Evolutionary conservation across 2,329 filamentous ascomycete species (phyloP), one percentile per base, ranked within the genome.

Genomic region (Aureobasidium sp.): DNA sequence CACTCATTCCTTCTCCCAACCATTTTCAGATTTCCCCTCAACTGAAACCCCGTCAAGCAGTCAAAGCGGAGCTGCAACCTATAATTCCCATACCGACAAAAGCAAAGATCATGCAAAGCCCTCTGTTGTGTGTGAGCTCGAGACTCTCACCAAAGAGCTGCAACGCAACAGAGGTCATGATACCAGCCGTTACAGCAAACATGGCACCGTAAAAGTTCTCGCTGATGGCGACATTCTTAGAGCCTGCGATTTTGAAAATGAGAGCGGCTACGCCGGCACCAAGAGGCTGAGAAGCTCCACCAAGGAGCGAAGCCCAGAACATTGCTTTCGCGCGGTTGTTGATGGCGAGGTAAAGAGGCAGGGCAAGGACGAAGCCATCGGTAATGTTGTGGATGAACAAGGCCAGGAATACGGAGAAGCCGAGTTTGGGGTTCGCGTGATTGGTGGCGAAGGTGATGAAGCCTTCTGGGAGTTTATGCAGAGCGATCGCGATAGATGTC

Each of bases 311-410:
- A 5, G 89, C 87, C 86, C 90, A 95, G 63, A 89, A 75, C 78
- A 97, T 94, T 20, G 94, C 93, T 68, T 87, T 88, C 71, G 84
- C 78, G 49, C 91, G 87, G 63, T 87, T 93, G 65, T 87, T 84
- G 36, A 97, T 84, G 1, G 94, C 94, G 70, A 99, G 89, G 75
- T 96, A 99, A 0, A 99, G 81, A 0, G 94, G 94, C 0, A 99
- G 78, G 0, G 91, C 91, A 82, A 99, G 88, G 65, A 92, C 90
- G 72, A 97, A 97, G 1, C 94, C 94, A 77, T 99, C 94, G 31
- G 91, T 92, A 70, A 99, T 96, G 77, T 97, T 99, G 81, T 99
- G 94, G 63, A 99, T 93, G 72, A 96, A 96, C 8, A 99, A 83
- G 0, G 94, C 93, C 74, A 97, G 84, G 77, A 99, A 99, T 61